phyloP scores from a whole-genome alignment of 768 basidiomycete genomes.

The Galerina sulciceps region DNA sequence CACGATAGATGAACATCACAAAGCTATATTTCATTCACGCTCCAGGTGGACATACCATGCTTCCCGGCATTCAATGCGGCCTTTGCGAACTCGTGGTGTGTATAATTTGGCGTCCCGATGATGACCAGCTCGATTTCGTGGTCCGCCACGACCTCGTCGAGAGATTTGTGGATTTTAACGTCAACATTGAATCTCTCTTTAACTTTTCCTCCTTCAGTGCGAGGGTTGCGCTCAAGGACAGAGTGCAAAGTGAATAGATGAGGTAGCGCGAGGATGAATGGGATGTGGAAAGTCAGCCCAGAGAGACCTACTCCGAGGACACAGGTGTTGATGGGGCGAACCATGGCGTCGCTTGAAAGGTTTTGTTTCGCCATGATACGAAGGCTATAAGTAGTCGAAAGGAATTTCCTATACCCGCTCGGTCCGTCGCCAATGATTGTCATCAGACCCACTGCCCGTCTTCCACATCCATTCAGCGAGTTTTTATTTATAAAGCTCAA shows the following conservation, averaged over 20 bases:
- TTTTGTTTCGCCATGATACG: too few relatives aligned
- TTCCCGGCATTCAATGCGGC: conserved; percentile 70
- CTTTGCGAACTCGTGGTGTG: conserved; percentile 73
- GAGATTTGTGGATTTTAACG: conserved; percentile 58
- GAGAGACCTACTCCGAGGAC: conserved; percentile 80
- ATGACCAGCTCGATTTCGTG: conserved; percentile 69
- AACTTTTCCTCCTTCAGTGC: conserved; percentile 62
- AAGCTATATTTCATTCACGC: not conserved
- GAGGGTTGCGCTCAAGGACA: conserved; percentile 75
- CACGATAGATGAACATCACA: not conserved
- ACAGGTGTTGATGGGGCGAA: conserved; percentile 65
- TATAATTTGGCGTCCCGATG: conserved; percentile 74
- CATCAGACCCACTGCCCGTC: too few relatives aligned
- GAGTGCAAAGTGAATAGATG: conserved; percentile 71
- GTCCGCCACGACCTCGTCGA: conserved; percentile 67
- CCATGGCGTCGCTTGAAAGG: conserved; percentile 23
- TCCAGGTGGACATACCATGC: conserved; percentile 51
- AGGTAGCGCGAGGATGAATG: conserved; percentile 78
- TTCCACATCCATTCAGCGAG: too few relatives aligned
- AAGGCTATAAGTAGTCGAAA: too few relatives aligned
- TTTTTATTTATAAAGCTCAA: too few relatives aligned
- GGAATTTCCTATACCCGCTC: too few relatives aligned
- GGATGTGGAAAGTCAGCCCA: conserved; percentile 79
- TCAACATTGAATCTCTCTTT: conserved; percentile 67
- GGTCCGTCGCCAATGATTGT: too few relatives aligned